Conservation (phyloP, 208 protist genomes). For the Trypanosomatidae sp. region DNA sequence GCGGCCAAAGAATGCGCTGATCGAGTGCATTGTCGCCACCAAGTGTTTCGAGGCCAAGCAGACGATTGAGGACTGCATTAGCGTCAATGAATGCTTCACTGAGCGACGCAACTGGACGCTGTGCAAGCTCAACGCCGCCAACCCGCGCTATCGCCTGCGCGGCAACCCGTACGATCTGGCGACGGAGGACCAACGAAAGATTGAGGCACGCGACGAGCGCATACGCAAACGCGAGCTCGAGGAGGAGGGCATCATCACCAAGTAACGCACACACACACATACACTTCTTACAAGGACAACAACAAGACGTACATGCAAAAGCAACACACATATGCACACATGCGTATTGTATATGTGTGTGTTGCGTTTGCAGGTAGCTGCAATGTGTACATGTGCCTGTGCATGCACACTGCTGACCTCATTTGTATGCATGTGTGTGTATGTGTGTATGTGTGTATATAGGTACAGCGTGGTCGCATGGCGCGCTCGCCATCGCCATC, state of each 20-base stretch:
- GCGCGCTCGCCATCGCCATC: too few relatives aligned
- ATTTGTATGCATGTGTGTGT: too few relatives aligned
- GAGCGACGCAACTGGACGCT: conserved; percentile 79
- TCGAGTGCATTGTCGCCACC: conserved; percentile 71
- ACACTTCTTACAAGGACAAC: neutral
- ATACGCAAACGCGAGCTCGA: conserved; percentile 68
- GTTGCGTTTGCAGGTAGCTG: too few relatives aligned
- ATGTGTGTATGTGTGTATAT: too few relatives aligned
- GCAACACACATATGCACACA: too few relatives aligned
- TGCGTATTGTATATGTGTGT: too few relatives aligned
- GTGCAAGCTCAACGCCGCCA: conserved; percentile 84
- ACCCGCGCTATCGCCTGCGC: conserved; percentile 70
- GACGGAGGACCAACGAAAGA: conserved; percentile 79
- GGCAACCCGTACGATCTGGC: conserved; percentile 83
- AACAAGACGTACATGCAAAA: too few relatives aligned
- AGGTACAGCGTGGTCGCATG: too few relatives aligned
- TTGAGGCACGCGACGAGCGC: conserved; percentile 72
- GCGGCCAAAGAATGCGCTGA: conserved; percentile 76
- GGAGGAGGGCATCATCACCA: conserved; percentile 63
- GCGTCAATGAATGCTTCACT: conserved; percentile 66
- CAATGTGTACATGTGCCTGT: too few relatives aligned
- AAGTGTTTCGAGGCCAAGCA: conserved; percentile 83
- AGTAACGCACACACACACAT: conserved; percentile 6
- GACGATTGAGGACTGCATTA: conserved; percentile 65
- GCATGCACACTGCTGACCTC: too few relatives aligned